A percentile compares a stretch with the other conserved stretches of the same genome.
Evolutionary conservation across 495 filamentous ascomycete species (phyloP).

Genomic region (Podospora didyma): DNA sequence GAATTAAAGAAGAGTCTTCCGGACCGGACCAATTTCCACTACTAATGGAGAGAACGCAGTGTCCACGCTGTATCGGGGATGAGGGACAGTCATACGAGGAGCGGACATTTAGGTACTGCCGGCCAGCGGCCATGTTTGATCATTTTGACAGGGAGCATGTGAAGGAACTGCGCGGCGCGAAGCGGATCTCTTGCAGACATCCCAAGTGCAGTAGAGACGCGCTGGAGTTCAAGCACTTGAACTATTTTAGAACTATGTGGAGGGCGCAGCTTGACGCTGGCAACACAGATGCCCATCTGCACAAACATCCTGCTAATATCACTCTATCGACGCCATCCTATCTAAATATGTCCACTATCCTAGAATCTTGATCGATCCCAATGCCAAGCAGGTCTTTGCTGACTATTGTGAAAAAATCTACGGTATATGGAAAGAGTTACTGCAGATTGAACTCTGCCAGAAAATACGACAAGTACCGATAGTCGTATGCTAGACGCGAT

Average conservation of each 20-base stretch:
- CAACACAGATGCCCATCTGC: too few relatives aligned
- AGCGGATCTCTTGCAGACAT: background rate
- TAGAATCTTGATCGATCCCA: too few relatives aligned
- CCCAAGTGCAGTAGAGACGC: background rate
- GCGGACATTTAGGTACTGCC: background rate
- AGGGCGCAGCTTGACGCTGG: too few relatives aligned
- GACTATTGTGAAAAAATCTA: too few relatives aligned
- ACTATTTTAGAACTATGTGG: slow-evolving; percentile 3
- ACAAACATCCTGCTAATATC: too few relatives aligned
- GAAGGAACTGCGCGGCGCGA: background rate
- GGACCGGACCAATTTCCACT: slow-evolving; percentile 1
- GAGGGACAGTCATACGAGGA: slow-evolving; percentile 1
- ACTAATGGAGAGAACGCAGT: background rate
- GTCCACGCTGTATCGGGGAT: slow-evolving; percentile 4
- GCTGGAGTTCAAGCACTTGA: slow-evolving; percentile 1
- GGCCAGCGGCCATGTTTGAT: background rate
- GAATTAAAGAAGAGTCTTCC: background rate
- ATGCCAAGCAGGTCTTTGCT: too few relatives aligned
- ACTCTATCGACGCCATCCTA: too few relatives aligned
- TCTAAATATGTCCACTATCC: too few relatives aligned
- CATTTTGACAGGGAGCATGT: slow-evolving; percentile 2
- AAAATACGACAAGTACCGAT: background rate
- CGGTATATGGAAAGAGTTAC: too few relatives aligned
- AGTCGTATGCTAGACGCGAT: background rate
- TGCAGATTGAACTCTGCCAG: slow-evolving; percentile 3